Evolutionary conservation across 164 flowering plant species (phyloP).

Genomic region (Stephania japonica): DNA sequence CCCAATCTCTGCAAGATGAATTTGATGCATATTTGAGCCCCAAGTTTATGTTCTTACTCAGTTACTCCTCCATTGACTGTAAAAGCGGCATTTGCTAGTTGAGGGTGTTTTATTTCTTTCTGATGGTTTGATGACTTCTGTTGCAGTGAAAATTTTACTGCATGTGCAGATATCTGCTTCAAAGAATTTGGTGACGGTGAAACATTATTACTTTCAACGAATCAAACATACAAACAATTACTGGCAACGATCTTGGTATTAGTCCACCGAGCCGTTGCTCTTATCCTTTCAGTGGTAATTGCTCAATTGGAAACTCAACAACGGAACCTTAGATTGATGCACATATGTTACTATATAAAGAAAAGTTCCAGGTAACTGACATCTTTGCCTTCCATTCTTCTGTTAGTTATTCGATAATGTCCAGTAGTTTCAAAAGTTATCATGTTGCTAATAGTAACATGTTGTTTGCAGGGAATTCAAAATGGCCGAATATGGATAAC

Average conservation of each 20-base stretch:
- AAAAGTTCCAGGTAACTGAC: slow-evolving; percentile 4
- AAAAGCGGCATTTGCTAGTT: not conserved
- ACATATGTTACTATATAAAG: slow-evolving; percentile 7
- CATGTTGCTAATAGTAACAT: not conserved
- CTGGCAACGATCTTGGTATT: slow-evolving; percentile 5
- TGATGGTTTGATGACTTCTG: not conserved
- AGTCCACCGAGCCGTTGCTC: slow-evolving; percentile 16
- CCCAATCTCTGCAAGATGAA: slow-evolving; percentile 24
- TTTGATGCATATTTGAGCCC: slow-evolving; percentile 17
- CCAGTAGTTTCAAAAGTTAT: not conserved
- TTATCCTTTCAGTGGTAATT: slow-evolving; percentile 12
- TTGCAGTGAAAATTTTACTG: slow-evolving; percentile 16
- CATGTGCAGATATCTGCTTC: slow-evolving; percentile 16
- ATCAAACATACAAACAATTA: slow-evolving; percentile 4
- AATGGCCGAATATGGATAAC: slow-evolving; percentile 9
- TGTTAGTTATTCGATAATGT: not conserved
- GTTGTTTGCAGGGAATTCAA: slow-evolving; percentile 5
- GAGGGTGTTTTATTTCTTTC: not conserved
- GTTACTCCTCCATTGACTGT: not conserved
- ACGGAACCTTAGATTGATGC: slow-evolving; percentile 13
- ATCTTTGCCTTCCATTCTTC: not conserved
- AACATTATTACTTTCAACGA: slow-evolving; percentile 10
- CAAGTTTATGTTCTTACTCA: slow-evolving; percentile 18
- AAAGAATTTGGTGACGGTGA: slow-evolving; percentile 20
- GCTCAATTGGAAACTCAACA: slow-evolving; percentile 9